Conservation (phyloP, 2,329 filamentous ascomycete species). For the Alternaria atra region DNA sequence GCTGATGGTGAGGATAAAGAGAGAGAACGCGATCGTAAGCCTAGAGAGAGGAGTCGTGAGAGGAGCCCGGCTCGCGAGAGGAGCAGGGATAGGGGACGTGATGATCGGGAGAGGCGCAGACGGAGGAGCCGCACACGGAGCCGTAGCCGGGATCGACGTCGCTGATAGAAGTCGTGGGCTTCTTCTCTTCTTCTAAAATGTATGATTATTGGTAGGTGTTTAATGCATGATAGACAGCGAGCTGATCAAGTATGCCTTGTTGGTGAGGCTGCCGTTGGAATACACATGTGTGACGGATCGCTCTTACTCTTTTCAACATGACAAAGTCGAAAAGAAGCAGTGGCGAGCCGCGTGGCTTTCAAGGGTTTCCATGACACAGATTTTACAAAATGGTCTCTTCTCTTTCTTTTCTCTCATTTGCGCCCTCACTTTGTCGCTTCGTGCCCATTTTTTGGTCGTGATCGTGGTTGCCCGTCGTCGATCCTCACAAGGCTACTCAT, state of each 20-base stretch:
- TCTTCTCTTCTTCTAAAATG: neutral
- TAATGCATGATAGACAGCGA: neutral
- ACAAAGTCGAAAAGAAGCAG: neutral
- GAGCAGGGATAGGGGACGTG: constrained; percentile 18
- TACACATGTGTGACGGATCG: neutral
- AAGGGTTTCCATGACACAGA: neutral
- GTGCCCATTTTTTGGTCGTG: neutral
- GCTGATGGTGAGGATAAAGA: constrained; percentile 27
- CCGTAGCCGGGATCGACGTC: constrained; percentile 27
- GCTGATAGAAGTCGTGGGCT: neutral
- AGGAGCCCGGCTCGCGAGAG: constrained; percentile 13
- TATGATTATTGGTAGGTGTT: constrained; percentile 10
- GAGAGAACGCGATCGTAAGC: constrained; percentile 36
- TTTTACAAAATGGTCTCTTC: neutral
- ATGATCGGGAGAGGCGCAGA: constrained; percentile 28
- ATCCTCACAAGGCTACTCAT: no score
- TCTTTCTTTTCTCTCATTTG: neutral
- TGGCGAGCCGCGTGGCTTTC: neutral
- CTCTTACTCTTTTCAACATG: neutral
- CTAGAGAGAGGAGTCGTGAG: constrained; percentile 31
- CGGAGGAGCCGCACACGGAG: constrained; percentile 31
- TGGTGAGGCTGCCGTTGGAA: neutral
- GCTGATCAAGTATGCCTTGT: neutral
- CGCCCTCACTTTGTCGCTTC: neutral
- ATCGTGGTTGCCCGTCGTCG: no score